Base-by-base conservation (phyloP, 805 yeast species). In the Teunomyces cretensis region DNA sequence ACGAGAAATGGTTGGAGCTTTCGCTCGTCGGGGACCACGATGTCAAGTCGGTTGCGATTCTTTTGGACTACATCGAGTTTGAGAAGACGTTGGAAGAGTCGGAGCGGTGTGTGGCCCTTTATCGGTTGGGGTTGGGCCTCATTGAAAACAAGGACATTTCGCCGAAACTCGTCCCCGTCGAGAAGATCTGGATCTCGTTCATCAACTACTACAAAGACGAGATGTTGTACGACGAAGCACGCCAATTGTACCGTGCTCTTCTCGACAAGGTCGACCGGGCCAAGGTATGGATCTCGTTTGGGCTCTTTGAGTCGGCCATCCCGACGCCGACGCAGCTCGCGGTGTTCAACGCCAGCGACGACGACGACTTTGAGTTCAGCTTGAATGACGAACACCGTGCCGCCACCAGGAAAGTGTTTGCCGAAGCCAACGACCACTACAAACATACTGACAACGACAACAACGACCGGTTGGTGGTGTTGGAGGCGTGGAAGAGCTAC, bases 71-170 rank as follows among this genome's bases (percentile, higher is more conserved):
- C 65, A 83, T 91, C 1, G 75, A 74, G 3, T 74, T 91, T 51
- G 98, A 92, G 61, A 70, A 67, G 41, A 69, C 69, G 17, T 61
- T 88, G 19, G 86, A 84, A 14, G 97, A 94, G 47, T 60, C 69
- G 31, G 85, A 80, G 2, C 68, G 98, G 41, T 77, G 84, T n/a
- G 67, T 79, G 19, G 84, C 80, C 0, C 74, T 92, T 3, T 84
- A 68, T 53, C 77, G 79, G 27, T 51, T 86, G 5, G 86, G 85
- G 1, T 68, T 44, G 54, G 62, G 6, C 53, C 62, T 57, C 42
- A 44, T 58, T 46, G 43, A 52, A 9, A 9, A 15, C 30, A 67
- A 61, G 16, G 26, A 49, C 22, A 45, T 68, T 0, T 72, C 71
- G 64, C 62, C 57, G 24, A 61, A 59, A 33, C 46, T 62, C 16